Evolutionary conservation across 192 early-diverging fungal species (phyloP), one percentile per base, ranked within the genome.

Genomic region (Diversispora epigaea): DNA sequence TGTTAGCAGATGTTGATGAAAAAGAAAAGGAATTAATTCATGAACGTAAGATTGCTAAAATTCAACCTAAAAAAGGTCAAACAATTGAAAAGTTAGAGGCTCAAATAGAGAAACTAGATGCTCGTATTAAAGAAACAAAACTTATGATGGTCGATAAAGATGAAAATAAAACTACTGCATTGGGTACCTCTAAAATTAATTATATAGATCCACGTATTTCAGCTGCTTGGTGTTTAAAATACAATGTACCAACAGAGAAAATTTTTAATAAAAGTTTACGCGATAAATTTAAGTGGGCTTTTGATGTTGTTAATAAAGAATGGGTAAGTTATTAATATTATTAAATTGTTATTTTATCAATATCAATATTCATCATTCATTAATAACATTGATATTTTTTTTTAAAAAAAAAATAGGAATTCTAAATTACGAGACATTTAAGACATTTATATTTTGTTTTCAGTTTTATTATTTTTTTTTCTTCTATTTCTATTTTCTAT

Each of bases 171-270:
- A 91, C 93, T 47, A 97, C 95, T 14, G 93, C 97, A 0, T 82
- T 99, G 75, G 91, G 95, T 19, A 99, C 97, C 3, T 97, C 96
- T 43, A 98, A 98, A 84, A 91, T 95, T 82, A 99, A 99, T 84
- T 99, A 99, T 84, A 95, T 98, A 70, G 97, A 99, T 77, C 97
- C 97, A 45, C 90, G 97, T 46, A 99, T 99, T 63, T 93, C 94
- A 2, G 89, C 89, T 8, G 92, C 93, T 14, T 99, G 97, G 97
- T 95, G 94, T 82, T 85, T 90, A 68, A 94, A 94, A 77, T 81
- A 93, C 77, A 82, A 90, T 66, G 95, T 99, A 4, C 95, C 96
- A 1, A 49, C 96, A 25, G 95, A 95, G 60, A 97, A 96, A 84
- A 93, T 97, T 49, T 97, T 98, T 69, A 93, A 89, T 81, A 90